phyloP scores from a whole-genome alignment of 208 protist genomes.

The Willaertia magna region DNA sequence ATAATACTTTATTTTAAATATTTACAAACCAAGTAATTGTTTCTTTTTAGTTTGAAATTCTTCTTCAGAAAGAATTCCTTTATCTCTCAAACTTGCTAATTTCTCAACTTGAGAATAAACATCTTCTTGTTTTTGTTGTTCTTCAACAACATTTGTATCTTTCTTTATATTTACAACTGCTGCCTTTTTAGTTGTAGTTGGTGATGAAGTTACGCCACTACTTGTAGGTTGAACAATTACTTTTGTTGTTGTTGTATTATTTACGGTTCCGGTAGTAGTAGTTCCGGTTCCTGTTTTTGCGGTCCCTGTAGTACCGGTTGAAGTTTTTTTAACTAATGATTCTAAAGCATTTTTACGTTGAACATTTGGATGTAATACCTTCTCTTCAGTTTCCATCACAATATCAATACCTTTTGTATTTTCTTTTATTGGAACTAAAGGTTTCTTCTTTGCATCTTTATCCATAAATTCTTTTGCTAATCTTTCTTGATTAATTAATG shows the following conservation, averaged over 20 bases:
- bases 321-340: not conserved
- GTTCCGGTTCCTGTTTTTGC: no score
- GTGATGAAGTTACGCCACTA: no score
- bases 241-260: no score
- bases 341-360: not conserved
- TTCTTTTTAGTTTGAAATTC: conserved; percentile 13
- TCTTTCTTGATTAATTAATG: not conserved
- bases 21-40: conserved; percentile 1
- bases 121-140: no score
- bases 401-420: not conserved
- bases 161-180: no score
- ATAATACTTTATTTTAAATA: no score
- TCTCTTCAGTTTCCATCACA: not conserved
- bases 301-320: no score
- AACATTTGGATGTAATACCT: not conserved
- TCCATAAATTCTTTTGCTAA: not conserved
- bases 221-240: no score
- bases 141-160: no score
- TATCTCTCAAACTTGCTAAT: not conserved
- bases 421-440: not conserved
- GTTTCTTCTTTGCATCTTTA: not conserved
- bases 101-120: not conserved
- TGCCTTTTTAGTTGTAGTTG: no score
- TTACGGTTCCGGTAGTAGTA: no score
- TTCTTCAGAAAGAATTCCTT: not conserved